These are phyloP conservation scores for Calonectria multiphialidica DNA, from an alignment of 2,329 filamentous ascomycete genomes.

Conservation along the genomic window DNA sequence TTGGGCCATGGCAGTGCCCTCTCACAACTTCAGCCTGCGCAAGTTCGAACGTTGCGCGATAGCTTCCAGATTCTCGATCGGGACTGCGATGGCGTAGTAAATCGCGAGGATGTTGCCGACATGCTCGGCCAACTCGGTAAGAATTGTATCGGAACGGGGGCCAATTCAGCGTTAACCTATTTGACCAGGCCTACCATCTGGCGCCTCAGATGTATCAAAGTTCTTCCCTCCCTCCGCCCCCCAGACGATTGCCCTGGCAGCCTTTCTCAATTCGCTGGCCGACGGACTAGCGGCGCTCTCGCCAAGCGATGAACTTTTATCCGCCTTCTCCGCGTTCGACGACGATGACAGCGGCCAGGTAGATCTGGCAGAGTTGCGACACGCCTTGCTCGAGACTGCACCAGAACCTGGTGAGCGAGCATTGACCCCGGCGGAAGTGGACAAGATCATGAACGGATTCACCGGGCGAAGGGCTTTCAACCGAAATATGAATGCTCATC, in stretches of 20 bases:
- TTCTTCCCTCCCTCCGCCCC: constrained; percentile 84
- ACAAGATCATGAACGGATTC: constrained; percentile 89
- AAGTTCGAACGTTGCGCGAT: constrained; percentile 89
- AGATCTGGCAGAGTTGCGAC: constrained; percentile 83
- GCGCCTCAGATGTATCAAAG: constrained; percentile 75
- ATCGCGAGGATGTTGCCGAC: constrained; percentile 85
- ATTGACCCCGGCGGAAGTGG: constrained; percentile 80
- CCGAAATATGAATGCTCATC: constrained; percentile 65
- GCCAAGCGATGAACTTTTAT: constrained; percentile 82
- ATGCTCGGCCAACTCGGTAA: constrained; percentile 88
- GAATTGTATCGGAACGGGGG: not conserved
- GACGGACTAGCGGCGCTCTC: constrained; percentile 80
- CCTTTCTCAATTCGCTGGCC: constrained; percentile 87
- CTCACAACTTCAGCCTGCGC: constrained; percentile 81
- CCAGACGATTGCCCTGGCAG: constrained; percentile 83
- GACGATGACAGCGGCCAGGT: constrained; percentile 95
- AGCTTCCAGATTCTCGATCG: constrained; percentile 94
- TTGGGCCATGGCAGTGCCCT: constrained; percentile 66
- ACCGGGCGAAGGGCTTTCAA: constrained; percentile 86
- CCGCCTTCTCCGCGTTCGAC: constrained; percentile 95
- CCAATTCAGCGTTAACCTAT: constrained; percentile 15
- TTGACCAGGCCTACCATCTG: constrained; percentile 78
- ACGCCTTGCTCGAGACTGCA: constrained; percentile 84
- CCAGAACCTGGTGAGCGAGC: constrained; percentile 78
- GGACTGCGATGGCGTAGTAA: constrained; percentile 86